Base-by-base conservation (phyloP, 1,284 basidiomycete genomes). In the Sparassis latifolia region DNA sequence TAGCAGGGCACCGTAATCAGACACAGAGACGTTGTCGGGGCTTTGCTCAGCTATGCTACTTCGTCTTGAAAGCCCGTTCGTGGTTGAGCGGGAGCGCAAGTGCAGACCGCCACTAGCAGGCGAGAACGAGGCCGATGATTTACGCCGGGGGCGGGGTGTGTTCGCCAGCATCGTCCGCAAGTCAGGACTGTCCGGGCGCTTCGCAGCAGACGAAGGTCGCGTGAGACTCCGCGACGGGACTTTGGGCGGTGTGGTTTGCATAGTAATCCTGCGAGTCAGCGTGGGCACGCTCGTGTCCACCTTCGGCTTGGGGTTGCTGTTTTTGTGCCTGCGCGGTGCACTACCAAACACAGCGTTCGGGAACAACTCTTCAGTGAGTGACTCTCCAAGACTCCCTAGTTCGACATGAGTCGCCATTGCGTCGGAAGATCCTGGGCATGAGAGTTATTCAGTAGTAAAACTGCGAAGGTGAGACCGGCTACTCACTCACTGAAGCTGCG, bases 111-210 rank as follows among this genome's bases (percentile, higher is more conserved):
- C 20, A 20, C 20, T 20, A n/a, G 29, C 51, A 35, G 35, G 54
- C 51, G 37, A 55, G 43, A 41, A 43, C 48, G 42, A 60, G 52
- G 7, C 60, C 58, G 5, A 59, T 3, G 64, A 61, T 48, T 56
- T 58, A 42, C 66, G 63, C 3, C 69, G 63, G 4, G 76, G 75
- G 0, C 74, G 68, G 0, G 77, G 75, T 0, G 77, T 79, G 4
- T 61, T 62, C 7, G 72, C 70, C 9, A 81, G 60, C 52, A 79
- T 76, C 12, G 68, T 58, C 4, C 66, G 61, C 43, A 80, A 74
- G 55, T 80, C 79, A 0, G 79, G 79, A 50, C 75, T 77, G 10
- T 58, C 57, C 27, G 65, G 55, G 42, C 65, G 52, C 40, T 50
- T 49, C 20, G 42, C 53, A 5, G 49, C 40, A 31, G 54, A 33